Conservation (phyloP, 2,329 filamentous ascomycete genomes). For the Thielaviopsis cerberus region DNA sequence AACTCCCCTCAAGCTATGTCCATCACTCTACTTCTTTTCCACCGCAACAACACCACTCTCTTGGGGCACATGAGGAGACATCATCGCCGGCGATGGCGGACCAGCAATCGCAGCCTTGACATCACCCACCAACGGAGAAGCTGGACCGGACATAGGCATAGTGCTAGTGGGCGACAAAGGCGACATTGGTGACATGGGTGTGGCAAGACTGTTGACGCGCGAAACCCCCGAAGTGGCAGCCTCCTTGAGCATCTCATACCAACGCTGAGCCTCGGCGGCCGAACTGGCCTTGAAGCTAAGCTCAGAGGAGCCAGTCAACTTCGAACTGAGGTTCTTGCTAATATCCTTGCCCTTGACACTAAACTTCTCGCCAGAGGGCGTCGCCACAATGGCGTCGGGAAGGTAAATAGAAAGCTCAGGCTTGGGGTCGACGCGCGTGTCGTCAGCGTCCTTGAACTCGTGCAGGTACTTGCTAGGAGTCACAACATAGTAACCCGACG, state of each 20-base stretch:
- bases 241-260: slow-evolving; percentile 55
- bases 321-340: slow-evolving; percentile 60
- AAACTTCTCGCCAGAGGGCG: slow-evolving; percentile 63
- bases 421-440: slow-evolving; percentile 47
- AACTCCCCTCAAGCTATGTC: not conserved
- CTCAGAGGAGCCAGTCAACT: slow-evolving; percentile 63
- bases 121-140: slow-evolving; percentile 13
- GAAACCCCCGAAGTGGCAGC: slow-evolving; percentile 35
- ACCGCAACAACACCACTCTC: slow-evolving; percentile 12
- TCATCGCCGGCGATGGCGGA: slow-evolving; percentile 13
- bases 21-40: slow-evolving; percentile 3
- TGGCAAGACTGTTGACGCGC: slow-evolving; percentile 14
- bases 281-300: slow-evolving; percentile 77
- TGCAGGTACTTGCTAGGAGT: slow-evolving; percentile 78
- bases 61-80: slow-evolving; percentile 5
- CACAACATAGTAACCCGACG: slow-evolving; percentile 72
- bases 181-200: slow-evolving; percentile 12
- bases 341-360: slow-evolving; percentile 89
- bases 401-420: slow-evolving; percentile 84
- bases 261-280: slow-evolving; percentile 60
- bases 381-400: slow-evolving; percentile 67
- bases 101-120: slow-evolving; percentile 13
- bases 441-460: slow-evolving; percentile 88
- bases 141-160: not conserved
- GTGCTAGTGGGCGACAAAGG: not conserved